These are phyloP conservation scores for Alternaria arborescens DNA, from an alignment of 2,329 filamentous ascomycete genomes.

Conservation along the genomic window DNA sequence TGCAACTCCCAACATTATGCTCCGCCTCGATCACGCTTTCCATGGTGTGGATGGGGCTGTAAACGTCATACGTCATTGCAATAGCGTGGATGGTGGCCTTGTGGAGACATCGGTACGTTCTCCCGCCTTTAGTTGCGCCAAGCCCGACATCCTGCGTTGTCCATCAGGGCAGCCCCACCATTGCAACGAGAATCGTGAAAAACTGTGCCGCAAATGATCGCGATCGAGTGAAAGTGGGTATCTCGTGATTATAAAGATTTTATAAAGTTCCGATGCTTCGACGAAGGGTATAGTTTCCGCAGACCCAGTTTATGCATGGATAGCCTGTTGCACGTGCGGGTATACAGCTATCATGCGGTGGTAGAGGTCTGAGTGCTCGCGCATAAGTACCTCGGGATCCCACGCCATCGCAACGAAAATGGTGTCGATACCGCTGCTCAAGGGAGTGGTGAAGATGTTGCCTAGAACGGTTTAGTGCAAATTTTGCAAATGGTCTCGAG, in stretches of 20 bases:
- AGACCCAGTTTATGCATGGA: slow-evolving; percentile 61
- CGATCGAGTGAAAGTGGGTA: slow-evolving; percentile 17
- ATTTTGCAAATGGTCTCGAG: not conserved
- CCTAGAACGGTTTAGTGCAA: slow-evolving; percentile 39
- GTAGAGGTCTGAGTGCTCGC: slow-evolving; percentile 84
- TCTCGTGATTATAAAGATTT: slow-evolving; percentile 15
- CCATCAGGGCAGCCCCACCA: slow-evolving; percentile 24
- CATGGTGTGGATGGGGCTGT: slow-evolving; percentile 9
- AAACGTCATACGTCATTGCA: slow-evolving; percentile 35
- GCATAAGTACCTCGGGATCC: slow-evolving; percentile 76
- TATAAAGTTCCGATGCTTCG: not conserved
- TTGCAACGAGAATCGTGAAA: slow-evolving; percentile 20
- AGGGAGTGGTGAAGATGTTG: slow-evolving; percentile 87
- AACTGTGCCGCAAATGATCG: slow-evolving; percentile 12
- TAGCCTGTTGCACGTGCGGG: slow-evolving; percentile 80
- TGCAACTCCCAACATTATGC: slow-evolving; percentile 15
- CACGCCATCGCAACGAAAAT: slow-evolving; percentile 83
- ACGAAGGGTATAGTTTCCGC: not conserved
- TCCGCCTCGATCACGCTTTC: slow-evolving; percentile 18
- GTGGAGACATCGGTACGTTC: slow-evolving; percentile 22
- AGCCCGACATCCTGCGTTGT: slow-evolving; percentile 26
- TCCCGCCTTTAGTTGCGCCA: slow-evolving; percentile 37
- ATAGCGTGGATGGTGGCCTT: slow-evolving; percentile 23
- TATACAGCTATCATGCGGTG: slow-evolving; percentile 81
- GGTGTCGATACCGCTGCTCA: slow-evolving; percentile 88